Percentiles rank a stretch among this genome's conserved stretches.
Conservation (phyloP, 768 basidiomycete species). For the Mycena indigotica region DNA sequence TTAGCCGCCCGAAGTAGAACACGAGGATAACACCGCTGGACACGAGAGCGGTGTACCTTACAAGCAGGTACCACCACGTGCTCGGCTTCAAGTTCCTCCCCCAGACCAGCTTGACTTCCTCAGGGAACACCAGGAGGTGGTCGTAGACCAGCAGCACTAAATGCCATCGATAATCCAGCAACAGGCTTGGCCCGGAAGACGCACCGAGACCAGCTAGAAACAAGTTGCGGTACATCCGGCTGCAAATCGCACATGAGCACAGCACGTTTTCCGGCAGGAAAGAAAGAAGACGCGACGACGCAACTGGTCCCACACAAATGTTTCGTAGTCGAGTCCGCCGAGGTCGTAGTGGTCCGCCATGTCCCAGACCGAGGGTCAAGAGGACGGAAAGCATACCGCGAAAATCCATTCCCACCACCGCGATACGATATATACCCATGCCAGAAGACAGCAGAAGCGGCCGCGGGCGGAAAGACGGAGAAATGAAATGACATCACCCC, state of each 20-base stretch:
- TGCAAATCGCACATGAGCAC: background rate
- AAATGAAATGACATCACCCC: too few relatives aligned
- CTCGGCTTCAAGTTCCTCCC: background rate
- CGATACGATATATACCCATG: background rate
- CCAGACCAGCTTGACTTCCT: conserved; percentile 16
- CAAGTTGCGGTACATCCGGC: conserved; percentile 12
- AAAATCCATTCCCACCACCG: background rate
- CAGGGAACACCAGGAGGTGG: conserved; percentile 10
- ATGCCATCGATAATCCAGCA: too few relatives aligned
- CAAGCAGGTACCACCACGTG: conserved; percentile 8
- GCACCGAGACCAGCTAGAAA: conserved; percentile 19
- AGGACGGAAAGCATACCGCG: too few relatives aligned
- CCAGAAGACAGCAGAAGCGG: background rate
- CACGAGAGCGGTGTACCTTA: conserved; percentile 13
- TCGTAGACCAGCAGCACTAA: conserved; percentile 16
- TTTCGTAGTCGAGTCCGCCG: background rate
- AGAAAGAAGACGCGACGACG: too few relatives aligned
- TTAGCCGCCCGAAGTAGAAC: conserved; percentile 13
- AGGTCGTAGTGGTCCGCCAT: background rate
- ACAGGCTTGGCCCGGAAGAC: too few relatives aligned
- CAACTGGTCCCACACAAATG: background rate
- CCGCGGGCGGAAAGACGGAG: background rate
- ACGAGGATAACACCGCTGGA: conserved; percentile 1
- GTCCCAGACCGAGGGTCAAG: background rate
- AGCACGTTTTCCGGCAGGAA: background rate